Base-by-base conservation (phyloP, 1,139 yeast genomes). In the Pichia sp. region DNA sequence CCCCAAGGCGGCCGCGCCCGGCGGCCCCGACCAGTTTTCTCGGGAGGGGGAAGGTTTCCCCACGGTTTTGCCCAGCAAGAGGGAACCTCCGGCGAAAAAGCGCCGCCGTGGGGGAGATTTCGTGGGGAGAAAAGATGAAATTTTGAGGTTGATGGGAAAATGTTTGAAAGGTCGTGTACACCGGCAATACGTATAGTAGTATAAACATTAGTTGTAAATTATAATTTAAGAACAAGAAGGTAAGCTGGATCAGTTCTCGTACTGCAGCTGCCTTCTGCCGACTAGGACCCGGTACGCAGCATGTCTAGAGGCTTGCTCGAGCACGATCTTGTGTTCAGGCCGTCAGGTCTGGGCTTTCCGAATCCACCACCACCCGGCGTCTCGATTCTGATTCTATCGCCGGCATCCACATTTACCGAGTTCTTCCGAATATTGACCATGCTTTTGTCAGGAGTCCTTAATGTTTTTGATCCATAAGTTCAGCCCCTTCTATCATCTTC, bases 321-420 rank as follows among this genome's bases (percentile, higher is more conserved):
- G 6, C 53, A 40, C 27, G 51, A 52, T 29, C 49, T 49, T 17
- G 42, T 36, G 5, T 49, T 45, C 16, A 45, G 54, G 14, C 51
- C 52, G 20, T 46, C 80, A 80, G 43, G 77, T 58, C 31, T 75
- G 67, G 59, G 77, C 10, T 54, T 59, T 47, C 81, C 82, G 62
- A 71, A 77, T 0, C 80, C 82, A 50, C 82, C 82, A 45, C 81
- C 82, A 51, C 82, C 81, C 1, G 82, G 81, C 1, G 81, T 77
- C 58, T 67, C 55, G 17, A 77, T 72, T 43, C 74, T 67, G 43
- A 78, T 61, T 38, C 76, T 67, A 58, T 78, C 81, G 33, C 81
- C 81, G 55, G 64, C 67, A 61, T 64, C 60, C 58, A 66, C 63
- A 41, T 61, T 58, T 16, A 71, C 69, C 16, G 64, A 60, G 16